A percentile compares a stretch with the other conserved stretches of the same genome.
phyloP scores from a whole-genome alignment of 2,329 filamentous ascomycete species.

The Trichophyton equinum region DNA sequence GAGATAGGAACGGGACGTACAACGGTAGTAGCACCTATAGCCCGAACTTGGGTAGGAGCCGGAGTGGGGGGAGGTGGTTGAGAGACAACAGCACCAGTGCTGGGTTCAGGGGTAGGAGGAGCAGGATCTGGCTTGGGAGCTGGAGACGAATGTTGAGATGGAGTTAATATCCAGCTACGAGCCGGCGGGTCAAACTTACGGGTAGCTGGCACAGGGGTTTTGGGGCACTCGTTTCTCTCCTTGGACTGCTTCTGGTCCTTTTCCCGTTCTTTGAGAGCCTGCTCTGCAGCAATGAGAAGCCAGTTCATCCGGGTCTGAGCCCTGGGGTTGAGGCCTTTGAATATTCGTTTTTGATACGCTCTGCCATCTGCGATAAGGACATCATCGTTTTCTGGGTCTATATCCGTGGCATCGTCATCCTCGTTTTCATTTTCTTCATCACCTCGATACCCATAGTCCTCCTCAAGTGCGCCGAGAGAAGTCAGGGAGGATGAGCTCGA shows the following conservation, averaged over 20 bases:
- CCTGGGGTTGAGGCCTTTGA: neutral
- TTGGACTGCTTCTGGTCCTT: neutral
- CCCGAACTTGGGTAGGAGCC: neutral
- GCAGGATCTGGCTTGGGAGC: neutral
- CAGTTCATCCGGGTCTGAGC: slow-evolving; percentile 5
- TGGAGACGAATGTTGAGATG: neutral
- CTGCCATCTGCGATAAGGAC: neutral
- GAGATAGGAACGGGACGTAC: neutral
- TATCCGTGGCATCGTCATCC: neutral
- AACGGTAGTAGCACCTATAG: neutral
- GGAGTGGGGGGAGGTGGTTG: neutral
- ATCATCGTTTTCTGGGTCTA: neutral
- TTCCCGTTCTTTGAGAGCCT: neutral
- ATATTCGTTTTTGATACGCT: slow-evolving; percentile 1
- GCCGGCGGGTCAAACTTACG: neutral
- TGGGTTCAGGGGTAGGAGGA: neutral
- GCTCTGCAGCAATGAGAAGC: slow-evolving; percentile 5
- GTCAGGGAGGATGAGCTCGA: neutral
- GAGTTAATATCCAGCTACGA: neutral
- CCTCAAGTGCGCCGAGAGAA: neutral
- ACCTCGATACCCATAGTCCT: slow-evolving; percentile 1
- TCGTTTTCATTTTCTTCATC: neutral
- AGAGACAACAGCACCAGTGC: no score
- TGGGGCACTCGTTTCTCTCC: neutral
- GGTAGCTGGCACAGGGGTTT: neutral